Evolutionary conservation across 192 early-diverging fungal genomes (phyloP).

Genomic region (Backusella macrospora): DNA sequence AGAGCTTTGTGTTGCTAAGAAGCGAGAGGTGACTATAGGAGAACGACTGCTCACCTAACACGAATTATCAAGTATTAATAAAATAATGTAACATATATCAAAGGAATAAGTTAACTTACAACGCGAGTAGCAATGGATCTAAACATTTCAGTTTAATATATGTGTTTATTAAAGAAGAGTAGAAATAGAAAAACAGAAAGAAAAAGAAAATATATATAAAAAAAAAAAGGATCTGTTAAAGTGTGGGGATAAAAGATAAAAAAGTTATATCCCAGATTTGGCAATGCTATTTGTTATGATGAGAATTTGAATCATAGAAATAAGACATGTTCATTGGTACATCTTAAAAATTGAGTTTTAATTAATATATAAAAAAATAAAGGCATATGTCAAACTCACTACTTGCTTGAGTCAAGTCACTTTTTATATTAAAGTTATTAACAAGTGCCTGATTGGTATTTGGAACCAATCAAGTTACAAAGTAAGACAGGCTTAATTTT

Average conservation of each 20-base stretch:
- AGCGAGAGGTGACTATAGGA: conserved; percentile 7
- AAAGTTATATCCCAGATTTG: conserved; percentile 3
- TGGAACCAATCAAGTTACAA: too few species aligned
- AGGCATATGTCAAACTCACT: background rate
- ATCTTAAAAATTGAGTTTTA: conserved; percentile 17
- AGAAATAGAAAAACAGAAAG: background rate
- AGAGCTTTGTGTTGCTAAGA: conserved; percentile 17
- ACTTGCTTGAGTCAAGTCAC: background rate
- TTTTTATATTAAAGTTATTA: background rate
- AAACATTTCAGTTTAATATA: conserved; percentile 14
- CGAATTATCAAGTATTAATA: background rate
- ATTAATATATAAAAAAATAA: background rate
- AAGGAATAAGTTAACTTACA: conserved; percentile 9
- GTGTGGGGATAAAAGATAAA: background rate
- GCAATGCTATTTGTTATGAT: conserved; percentile 6
- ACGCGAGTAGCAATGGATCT: conserved; percentile 19
- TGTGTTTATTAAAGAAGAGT: background rate
- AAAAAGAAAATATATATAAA: background rate
- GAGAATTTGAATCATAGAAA: conserved; percentile 22
- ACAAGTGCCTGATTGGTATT: too few species aligned
- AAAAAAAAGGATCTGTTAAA: background rate
- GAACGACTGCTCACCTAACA: background rate
- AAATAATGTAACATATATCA: background rate
- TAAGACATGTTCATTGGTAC: conserved; percentile 6
- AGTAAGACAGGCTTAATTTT: too few species aligned